Percentiles rank a stretch among this genome's conserved stretches.
phyloP scores from a whole-genome alignment of 495 filamentous ascomycete species.

The Aspergillus avenaceus region DNA sequence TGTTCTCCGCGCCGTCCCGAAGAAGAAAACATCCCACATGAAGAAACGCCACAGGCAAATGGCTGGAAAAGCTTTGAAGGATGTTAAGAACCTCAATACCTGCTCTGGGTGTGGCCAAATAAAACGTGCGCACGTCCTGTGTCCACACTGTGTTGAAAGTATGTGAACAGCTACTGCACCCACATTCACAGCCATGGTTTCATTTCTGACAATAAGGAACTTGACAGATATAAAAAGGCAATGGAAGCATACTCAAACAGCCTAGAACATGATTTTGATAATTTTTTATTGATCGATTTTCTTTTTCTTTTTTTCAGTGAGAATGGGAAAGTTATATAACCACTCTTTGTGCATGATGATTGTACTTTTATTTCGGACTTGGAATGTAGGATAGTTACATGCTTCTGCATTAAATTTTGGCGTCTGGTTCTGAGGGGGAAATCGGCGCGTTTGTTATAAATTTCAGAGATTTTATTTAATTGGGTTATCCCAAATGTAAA shows the following conservation, averaged over 20 bases:
- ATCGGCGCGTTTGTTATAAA: conserved; percentile 8
- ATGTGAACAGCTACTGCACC: conserved; percentile 14
- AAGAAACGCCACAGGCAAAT: conserved; percentile 91
- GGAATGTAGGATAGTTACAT: conserved; percentile 33
- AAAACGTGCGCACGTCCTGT: conserved; percentile 85
- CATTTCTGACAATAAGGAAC: not conserved
- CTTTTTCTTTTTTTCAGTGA: no score
- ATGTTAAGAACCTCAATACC: conserved; percentile 77
- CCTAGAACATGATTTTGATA: conserved; percentile 9
- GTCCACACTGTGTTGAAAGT: conserved; percentile 77
- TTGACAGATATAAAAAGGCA: conserved; percentile 29
- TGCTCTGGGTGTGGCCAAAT: conserved; percentile 83
- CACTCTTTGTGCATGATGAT: not conserved
- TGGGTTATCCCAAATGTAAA: no score
- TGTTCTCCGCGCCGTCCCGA: conserved; percentile 87
- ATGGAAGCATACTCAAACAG: conserved; percentile 22
- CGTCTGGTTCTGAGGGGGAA: conserved; percentile 34
- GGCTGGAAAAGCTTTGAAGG: conserved; percentile 90
- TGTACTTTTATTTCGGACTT: conserved; percentile 16
- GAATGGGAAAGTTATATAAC: no score
- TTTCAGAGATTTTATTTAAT: conserved; percentile 1
- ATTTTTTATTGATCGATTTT: no score
- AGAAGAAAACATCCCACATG: conserved; percentile 98
- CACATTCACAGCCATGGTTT: not conserved
- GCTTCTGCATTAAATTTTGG: conserved; percentile 43